phyloP scores from a whole-genome alignment of 441 rosid species.

The Gossypium gossypioides region DNA sequence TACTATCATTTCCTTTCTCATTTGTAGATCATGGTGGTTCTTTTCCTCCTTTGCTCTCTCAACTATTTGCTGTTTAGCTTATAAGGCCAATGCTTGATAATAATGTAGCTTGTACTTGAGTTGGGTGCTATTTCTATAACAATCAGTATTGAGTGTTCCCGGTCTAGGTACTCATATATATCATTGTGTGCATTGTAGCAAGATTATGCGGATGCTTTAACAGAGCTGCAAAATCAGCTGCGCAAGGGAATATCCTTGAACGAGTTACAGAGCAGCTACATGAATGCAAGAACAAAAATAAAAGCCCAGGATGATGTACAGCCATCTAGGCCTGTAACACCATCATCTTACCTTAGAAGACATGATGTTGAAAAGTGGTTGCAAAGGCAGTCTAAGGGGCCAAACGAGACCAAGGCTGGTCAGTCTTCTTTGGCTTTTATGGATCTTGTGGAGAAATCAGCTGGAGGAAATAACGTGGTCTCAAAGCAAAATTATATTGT shows the following conservation, averaged over 20 bases:
- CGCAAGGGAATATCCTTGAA: constrained; percentile 42
- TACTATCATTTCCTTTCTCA: neutral
- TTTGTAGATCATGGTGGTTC: neutral
- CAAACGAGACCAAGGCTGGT: constrained; percentile 21
- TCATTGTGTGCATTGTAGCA: constrained; percentile 26
- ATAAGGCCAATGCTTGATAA: constrained; percentile 1
- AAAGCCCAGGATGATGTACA: constrained; percentile 14
- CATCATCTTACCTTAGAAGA: constrained; percentile 27
- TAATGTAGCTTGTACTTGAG: neutral
- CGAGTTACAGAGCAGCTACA: constrained; percentile 28
- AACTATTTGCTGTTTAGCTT: neutral
- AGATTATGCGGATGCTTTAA: constrained; percentile 45
- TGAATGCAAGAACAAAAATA: constrained; percentile 18
- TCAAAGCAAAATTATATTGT: constrained; percentile 32
- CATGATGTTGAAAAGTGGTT: constrained; percentile 42
- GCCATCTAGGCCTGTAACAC: constrained; percentile 15
- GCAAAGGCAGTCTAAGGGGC: constrained; percentile 32
- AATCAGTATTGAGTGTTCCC: neutral
- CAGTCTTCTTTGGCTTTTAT: constrained; percentile 26
- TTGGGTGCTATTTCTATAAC: neutral
- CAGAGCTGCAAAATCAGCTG: constrained; percentile 47
- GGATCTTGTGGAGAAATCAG: constrained; percentile 36
- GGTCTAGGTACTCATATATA: neutral
- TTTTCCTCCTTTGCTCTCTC: constrained; percentile 3
- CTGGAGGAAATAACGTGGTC: constrained; percentile 38